phyloP scores from a whole-genome alignment of 345 rosid genomes.

The Capsella bursapastoris region DNA sequence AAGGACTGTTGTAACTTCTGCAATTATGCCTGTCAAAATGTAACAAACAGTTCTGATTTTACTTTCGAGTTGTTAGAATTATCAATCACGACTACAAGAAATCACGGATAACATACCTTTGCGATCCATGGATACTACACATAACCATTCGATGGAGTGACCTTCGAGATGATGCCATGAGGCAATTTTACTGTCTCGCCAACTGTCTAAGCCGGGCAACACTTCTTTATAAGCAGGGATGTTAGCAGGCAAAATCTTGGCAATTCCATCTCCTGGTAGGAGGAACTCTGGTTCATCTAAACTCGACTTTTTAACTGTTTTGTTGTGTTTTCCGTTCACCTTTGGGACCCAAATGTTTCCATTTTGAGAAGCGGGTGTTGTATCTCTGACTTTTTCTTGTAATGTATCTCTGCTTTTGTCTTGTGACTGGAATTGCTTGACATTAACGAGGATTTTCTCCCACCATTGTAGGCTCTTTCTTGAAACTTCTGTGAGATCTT shows the following conservation, averaged over 20 bases:
- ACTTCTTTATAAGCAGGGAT: slow-evolving; percentile 76
- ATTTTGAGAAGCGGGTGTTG: slow-evolving; percentile 43
- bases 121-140: slow-evolving; percentile 83
- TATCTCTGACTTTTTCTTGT: slow-evolving; percentile 47
- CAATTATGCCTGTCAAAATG: slow-evolving; percentile 75
- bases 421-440: slow-evolving; percentile 54
- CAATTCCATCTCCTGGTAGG: slow-evolving; percentile 67
- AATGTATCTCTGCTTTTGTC: slow-evolving; percentile 48
- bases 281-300: slow-evolving; percentile 51
- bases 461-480: slow-evolving; percentile 59
- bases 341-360: slow-evolving; percentile 63
- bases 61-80: not conserved
- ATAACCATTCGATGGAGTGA: slow-evolving; percentile 89
- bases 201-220: slow-evolving; percentile 80
- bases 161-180: slow-evolving; percentile 94
- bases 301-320: slow-evolving; percentile 55
- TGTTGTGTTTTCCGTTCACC: slow-evolving; percentile 90
- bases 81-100: not conserved
- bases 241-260: slow-evolving; percentile 66
- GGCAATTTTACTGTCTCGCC: slow-evolving; percentile 88
- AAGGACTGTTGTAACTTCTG: slow-evolving; percentile 78
- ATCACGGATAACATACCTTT: slow-evolving; percentile 56
- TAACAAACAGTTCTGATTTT: slow-evolving; percentile 16
- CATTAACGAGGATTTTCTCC: slow-evolving; percentile 69
- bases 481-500: slow-evolving; percentile 55